phyloP scores from a whole-genome alignment of 2,329 filamentous ascomycete species.

The Nemania serpens region DNA sequence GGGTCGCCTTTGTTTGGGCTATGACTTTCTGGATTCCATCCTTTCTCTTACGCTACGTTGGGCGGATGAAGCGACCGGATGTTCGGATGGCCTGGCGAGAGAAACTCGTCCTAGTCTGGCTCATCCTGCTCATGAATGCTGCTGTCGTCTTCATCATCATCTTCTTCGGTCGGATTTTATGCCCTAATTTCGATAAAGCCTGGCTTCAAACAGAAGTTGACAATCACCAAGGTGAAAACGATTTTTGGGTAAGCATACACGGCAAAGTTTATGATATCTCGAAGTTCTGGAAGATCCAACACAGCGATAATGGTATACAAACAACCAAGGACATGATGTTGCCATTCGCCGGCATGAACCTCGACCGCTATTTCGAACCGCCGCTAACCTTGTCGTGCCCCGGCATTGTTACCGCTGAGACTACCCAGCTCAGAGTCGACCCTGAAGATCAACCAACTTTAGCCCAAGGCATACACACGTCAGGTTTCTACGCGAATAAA shows the following conservation, averaged over 20 bases:
- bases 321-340: conserved; percentile 70
- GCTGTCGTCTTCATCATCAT: conserved; percentile 91
- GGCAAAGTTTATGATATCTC: conserved; percentile 91
- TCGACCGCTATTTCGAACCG: conserved; percentile 85
- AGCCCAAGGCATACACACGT: conserved; percentile 67
- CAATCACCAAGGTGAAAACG: conserved; percentile 70
- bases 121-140: conserved; percentile 83
- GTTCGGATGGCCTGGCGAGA: conserved; percentile 98
- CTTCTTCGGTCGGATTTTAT: conserved; percentile 80
- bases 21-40: conserved; percentile 96
- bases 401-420: conserved; percentile 67
- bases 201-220: conserved; percentile 75
- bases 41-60: conserved; percentile 75
- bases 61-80: conserved; percentile 96
- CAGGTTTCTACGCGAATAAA: conserved; percentile 65
- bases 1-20: conserved; percentile 83
- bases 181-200: conserved; percentile 88
- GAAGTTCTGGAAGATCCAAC: conserved; percentile 83
- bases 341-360: conserved; percentile 74
- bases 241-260: conserved; percentile 86
- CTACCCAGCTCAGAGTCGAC: conserved; percentile 52
- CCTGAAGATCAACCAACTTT: conserved; percentile 57
- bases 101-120: conserved; percentile 79
- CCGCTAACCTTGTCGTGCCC: conserved; percentile 75
- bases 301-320: conserved; percentile 73